Evolutionary conservation across 768 basidiomycete genomes (phyloP).

Genomic region (Hericium erinaceus): DNA sequence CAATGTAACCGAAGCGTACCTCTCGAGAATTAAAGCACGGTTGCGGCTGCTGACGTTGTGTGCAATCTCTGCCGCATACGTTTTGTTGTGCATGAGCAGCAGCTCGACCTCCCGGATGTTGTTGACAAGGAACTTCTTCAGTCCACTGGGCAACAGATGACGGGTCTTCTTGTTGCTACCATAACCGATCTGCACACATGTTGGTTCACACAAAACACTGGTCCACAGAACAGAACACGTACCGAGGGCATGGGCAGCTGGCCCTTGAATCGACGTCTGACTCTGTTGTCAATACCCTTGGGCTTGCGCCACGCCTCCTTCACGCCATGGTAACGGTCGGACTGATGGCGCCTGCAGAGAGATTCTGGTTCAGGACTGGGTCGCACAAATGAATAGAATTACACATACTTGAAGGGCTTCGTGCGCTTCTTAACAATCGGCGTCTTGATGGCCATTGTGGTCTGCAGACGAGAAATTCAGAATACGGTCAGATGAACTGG

Average conservation of each 20-base stretch:
- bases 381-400: neutral
- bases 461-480: constrained; percentile 6
- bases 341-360: constrained; percentile 82
- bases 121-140: constrained; percentile 92
- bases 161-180: constrained; percentile 94
- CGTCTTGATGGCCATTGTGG: constrained; percentile 31
- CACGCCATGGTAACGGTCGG: constrained; percentile 92
- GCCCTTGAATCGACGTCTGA: constrained; percentile 91
- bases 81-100: constrained; percentile 97
- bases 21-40: constrained; percentile 82
- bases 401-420: constrained; percentile 87
- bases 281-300: constrained; percentile 99
- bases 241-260: constrained; percentile 97
- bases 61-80: constrained; percentile 91
- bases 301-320: constrained; percentile 99
- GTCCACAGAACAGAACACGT: constrained; percentile 15
- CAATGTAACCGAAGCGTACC: constrained; percentile 30
- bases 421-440: constrained; percentile 96
- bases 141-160: constrained; percentile 90
- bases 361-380: neutral
- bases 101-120: constrained; percentile 92
- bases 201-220: too few species aligned
- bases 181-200: constrained; percentile 57
- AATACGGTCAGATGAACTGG: neutral
- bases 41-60: constrained; percentile 95